A percentile compares a stretch with the other conserved stretches of the same genome.
Evolutionary conservation across 352 stramenopile genomes (phyloP).

Genomic region (Phytophthora colocasiae): DNA sequence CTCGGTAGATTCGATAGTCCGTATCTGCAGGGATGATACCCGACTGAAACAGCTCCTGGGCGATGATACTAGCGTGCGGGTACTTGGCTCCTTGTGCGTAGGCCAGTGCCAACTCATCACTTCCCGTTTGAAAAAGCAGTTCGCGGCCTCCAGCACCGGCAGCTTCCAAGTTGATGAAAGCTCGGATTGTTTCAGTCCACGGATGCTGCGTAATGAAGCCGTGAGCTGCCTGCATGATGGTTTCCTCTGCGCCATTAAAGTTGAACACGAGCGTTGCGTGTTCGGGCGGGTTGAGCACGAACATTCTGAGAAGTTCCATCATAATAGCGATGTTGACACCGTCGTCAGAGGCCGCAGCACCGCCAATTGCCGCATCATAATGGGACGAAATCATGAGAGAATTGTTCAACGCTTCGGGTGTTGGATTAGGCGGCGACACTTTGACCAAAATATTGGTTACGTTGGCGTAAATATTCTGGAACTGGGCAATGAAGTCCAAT

Average conservation of each 20-base stretch:
- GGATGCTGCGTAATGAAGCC: conserved; percentile 85
- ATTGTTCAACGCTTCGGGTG: conserved; percentile 45
- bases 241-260: conserved; percentile 85
- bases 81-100: conserved; percentile 79
- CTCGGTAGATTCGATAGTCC: conserved; percentile 77
- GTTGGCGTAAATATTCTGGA: conserved; percentile 89
- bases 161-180: conserved; percentile 85
- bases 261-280: conserved; percentile 77
- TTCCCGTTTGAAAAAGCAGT: conserved; percentile 83
- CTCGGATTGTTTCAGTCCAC: conserved; percentile 71
- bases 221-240: conserved; percentile 79
- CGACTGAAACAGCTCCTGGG: conserved; percentile 81
- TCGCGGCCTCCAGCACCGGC: conserved; percentile 72
- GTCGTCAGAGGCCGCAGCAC: conserved; percentile 73
- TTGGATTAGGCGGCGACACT: conserved; percentile 39
- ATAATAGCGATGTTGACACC: conserved; percentile 86
- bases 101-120: conserved; percentile 73
- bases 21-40: conserved; percentile 77
- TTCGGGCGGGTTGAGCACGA: conserved; percentile 47
- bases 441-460: conserved; percentile 85
- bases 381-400: conserved; percentile 81
- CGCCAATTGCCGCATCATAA: conserved; percentile 81
- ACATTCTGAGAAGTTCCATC: conserved; percentile 69
- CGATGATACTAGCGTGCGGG: conserved; percentile 79
- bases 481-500: conserved; percentile 78